Evolutionary conservation across 306 rosid species (phyloP).

Genomic region (Alnus glutinosa): DNA sequence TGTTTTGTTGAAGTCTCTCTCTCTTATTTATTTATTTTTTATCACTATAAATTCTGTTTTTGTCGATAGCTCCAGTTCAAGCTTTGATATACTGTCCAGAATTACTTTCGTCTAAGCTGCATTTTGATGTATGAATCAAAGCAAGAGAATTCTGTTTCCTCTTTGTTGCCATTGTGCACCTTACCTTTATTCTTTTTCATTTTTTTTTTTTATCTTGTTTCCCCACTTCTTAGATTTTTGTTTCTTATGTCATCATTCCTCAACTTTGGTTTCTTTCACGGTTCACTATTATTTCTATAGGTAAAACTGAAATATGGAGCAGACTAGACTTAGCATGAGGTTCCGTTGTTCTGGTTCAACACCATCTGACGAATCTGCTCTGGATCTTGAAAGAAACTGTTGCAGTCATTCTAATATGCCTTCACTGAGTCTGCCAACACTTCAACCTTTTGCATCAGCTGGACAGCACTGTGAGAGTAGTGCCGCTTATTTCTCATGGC

Average conservation of each 20-base stretch:
- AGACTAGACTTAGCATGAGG: slow-evolving; percentile 61
- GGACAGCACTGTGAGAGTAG: slow-evolving; percentile 94
- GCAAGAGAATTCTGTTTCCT: slow-evolving; percentile 8
- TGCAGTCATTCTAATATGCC: slow-evolving; percentile 90
- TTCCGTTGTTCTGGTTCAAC: slow-evolving; percentile 75
- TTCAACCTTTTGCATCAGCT: slow-evolving; percentile 92
- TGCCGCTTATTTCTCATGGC: slow-evolving; percentile 99
- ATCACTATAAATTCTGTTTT: background rate
- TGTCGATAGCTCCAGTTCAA: background rate
- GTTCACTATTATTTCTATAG: slow-evolving; percentile 27
- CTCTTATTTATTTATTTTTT: background rate
- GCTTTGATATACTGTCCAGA: slow-evolving; percentile 14
- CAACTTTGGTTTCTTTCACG: background rate
- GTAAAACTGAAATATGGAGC: slow-evolving; percentile 59
- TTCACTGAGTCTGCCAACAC: slow-evolving; percentile 79
- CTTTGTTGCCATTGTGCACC: slow-evolving; percentile 12
- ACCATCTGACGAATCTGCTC: slow-evolving; percentile 92
- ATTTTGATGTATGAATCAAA: slow-evolving; percentile 23
- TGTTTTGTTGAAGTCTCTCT: background rate
- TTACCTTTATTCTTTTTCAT: background rate
- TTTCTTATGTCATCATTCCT: background rate
- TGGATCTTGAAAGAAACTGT: slow-evolving; percentile 91
- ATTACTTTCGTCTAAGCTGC: background rate
- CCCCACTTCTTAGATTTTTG: background rate
- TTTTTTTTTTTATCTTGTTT: background rate